These are phyloP conservation scores for Lactuca sativa DNA, from an alignment of 129 eudicot species.

Conservation along the genomic window DNA sequence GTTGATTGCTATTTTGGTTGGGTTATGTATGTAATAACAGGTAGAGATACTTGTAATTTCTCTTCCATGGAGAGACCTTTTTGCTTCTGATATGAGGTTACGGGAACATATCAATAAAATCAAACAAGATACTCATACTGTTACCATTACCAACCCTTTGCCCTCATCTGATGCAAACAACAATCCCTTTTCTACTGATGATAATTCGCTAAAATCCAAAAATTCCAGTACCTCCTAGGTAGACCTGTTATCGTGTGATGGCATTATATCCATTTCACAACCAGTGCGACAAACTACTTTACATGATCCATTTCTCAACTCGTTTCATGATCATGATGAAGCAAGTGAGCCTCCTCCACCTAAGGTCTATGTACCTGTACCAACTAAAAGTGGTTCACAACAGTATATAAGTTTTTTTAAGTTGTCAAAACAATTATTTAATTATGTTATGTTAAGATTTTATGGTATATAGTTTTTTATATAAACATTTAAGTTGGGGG, in stretches of 20 bases:
- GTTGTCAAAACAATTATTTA: no score
- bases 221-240: slow-evolving; percentile 47
- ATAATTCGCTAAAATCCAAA: slow-evolving; percentile 32
- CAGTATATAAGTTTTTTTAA: no score
- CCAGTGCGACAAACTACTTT: slow-evolving; percentile 47
- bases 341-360: no score
- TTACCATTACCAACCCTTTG: slow-evolving; percentile 26
- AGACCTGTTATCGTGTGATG: slow-evolving; percentile 86
- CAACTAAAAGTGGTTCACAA: no score
- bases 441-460: no score
- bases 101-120: slow-evolving; percentile 33
- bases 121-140: slow-evolving; percentile 1
- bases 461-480: no score
- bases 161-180: slow-evolving; percentile 31
- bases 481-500: no score
- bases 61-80: slow-evolving; percentile 82
- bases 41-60: slow-evolving; percentile 89
- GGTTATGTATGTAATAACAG: slow-evolving; percentile 36
- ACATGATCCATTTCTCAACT: slow-evolving; percentile 70
- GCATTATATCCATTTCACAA: slow-evolving; percentile 40
- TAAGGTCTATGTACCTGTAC: no score
- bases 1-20: slow-evolving; percentile 1
- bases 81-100: slow-evolving; percentile 50
- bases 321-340: no score
- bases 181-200: slow-evolving; percentile 46